A percentile compares a stretch with the other conserved stretches of the same genome.
Evolutionary conservation across 2,329 filamentous ascomycete species (phyloP).

Genomic region (Ophiostoma tasmaniense): DNA sequence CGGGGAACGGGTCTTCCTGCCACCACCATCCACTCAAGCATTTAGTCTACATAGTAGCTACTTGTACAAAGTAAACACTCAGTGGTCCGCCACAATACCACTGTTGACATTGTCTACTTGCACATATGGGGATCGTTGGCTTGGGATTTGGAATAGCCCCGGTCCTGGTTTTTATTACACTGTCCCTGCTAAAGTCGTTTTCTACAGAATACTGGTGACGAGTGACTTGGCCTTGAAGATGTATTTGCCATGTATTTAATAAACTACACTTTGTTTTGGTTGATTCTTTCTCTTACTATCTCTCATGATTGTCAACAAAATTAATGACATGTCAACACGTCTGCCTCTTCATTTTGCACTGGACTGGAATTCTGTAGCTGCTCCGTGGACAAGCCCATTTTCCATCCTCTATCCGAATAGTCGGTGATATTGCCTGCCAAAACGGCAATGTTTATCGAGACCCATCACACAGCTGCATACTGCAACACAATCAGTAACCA

Average conservation of each 20-base stretch:
- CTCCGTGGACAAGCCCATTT: no score
- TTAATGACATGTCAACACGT: background rate
- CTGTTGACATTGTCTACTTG: background rate
- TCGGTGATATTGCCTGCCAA: no score
- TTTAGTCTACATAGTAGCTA: no score
- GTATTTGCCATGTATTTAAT: background rate
- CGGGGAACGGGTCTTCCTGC: background rate
- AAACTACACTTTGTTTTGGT: background rate
- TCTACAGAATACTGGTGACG: background rate
- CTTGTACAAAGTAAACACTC: no score
- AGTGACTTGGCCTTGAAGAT: background rate
- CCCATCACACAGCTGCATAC: no score
- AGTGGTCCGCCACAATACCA: background rate
- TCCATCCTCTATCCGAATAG: no score
- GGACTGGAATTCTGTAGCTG: no score
- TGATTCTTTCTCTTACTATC: background rate
- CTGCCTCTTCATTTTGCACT: no score
- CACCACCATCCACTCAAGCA: no score
- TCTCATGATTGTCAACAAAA: background rate
- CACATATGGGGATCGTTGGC: background rate
- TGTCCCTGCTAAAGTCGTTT: background rate
- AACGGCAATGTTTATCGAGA: no score
- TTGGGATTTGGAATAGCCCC: background rate
- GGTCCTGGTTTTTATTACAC: background rate
- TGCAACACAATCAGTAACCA: no score